A percentile compares a stretch with the other conserved stretches of the same genome.
Conservation (phyloP, 2,329 filamentous ascomycete species). For the Neurospora sp. region DNA sequence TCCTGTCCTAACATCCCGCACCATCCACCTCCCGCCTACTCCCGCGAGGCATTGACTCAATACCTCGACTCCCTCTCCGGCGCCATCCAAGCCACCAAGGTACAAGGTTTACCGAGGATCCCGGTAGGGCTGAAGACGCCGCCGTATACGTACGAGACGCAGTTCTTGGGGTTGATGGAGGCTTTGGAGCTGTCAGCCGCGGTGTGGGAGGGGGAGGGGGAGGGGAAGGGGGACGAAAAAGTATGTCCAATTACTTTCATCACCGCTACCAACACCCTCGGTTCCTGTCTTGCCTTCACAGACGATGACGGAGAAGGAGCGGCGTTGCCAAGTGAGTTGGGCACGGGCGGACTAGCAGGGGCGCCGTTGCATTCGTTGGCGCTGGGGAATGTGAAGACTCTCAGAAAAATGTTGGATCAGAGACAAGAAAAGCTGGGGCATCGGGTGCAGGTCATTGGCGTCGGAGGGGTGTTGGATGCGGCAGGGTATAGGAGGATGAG, state of each 20-base stretch:
- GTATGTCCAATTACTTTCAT: slow-evolving; percentile 51
- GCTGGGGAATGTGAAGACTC: slow-evolving; percentile 62
- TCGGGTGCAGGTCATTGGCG: slow-evolving; percentile 54
- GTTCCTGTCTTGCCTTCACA: slow-evolving; percentile 51
- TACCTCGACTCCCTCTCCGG: slow-evolving; percentile 44
- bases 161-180: slow-evolving; percentile 48
- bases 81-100: slow-evolving; percentile 15
- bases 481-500: slow-evolving; percentile 56
- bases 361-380: slow-evolving; percentile 62
- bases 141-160: slow-evolving; percentile 60
- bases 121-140: slow-evolving; percentile 61
- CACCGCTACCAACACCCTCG: slow-evolving; percentile 64
- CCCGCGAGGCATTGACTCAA: slow-evolving; percentile 33
- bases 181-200: slow-evolving; percentile 30
- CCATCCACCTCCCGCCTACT: slow-evolving; percentile 63
- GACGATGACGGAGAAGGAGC: neutral
- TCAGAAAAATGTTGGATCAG: slow-evolving; percentile 49
- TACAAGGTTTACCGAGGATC: slow-evolving; percentile 16
- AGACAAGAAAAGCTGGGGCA: slow-evolving; percentile 31
- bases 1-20: slow-evolving; percentile 66
- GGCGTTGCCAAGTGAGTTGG: slow-evolving; percentile 35
- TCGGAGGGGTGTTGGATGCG: slow-evolving; percentile 60
- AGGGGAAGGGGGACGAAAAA: neutral
- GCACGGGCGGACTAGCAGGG: slow-evolving; percentile 63
- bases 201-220: slow-evolving; percentile 1